A percentile compares a stretch with the other conserved stretches of the same genome.
These are phyloP conservation scores for Elaeis guineensis DNA, from an alignment of 176 grass and related monocot species.

Conservation along the genomic window DNA sequence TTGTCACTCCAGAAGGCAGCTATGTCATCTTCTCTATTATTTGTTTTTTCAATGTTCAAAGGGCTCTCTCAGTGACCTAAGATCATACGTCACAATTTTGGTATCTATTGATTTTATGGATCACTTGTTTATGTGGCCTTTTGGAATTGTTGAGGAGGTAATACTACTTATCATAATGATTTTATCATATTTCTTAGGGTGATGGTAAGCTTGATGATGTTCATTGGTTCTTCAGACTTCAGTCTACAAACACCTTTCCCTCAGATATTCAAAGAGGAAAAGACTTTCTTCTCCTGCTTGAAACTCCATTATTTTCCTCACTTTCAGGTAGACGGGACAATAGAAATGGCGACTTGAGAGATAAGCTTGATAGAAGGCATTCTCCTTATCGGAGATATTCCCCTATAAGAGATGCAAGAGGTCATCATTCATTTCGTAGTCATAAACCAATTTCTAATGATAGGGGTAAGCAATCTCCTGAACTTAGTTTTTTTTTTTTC, in stretches of 20 bases:
- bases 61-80: slow-evolving; percentile 32
- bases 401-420: slow-evolving; percentile 53
- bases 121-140: slow-evolving; percentile 35
- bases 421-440: slow-evolving; percentile 37
- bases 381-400: slow-evolving; percentile 57
- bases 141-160: slow-evolving; percentile 41
- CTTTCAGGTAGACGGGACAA: slow-evolving; percentile 46
- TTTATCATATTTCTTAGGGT: slow-evolving; percentile 51
- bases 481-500: not conserved
- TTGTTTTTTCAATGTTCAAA: slow-evolving; percentile 21
- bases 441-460: slow-evolving; percentile 46
- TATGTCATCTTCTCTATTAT: slow-evolving; percentile 20
- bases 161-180: slow-evolving; percentile 47
- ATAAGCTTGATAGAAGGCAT: slow-evolving; percentile 60
- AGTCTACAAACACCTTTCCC: slow-evolving; percentile 18
- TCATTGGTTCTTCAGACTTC: slow-evolving; percentile 23
- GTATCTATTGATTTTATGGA: slow-evolving; percentile 43
- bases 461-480: slow-evolving; percentile 32
- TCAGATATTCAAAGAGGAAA: slow-evolving; percentile 3
- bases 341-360: slow-evolving; percentile 61
- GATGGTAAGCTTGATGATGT: slow-evolving; percentile 58
- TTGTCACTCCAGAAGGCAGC: slow-evolving; percentile 33
- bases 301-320: slow-evolving; percentile 8
- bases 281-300: slow-evolving; percentile 8
- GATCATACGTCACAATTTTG: slow-evolving; percentile 32